A percentile compares a stretch with the other conserved stretches of the same genome.
Conservation (phyloP, 2,329 filamentous ascomycete genomes). For the Chaetomiaceae sp. region DNA sequence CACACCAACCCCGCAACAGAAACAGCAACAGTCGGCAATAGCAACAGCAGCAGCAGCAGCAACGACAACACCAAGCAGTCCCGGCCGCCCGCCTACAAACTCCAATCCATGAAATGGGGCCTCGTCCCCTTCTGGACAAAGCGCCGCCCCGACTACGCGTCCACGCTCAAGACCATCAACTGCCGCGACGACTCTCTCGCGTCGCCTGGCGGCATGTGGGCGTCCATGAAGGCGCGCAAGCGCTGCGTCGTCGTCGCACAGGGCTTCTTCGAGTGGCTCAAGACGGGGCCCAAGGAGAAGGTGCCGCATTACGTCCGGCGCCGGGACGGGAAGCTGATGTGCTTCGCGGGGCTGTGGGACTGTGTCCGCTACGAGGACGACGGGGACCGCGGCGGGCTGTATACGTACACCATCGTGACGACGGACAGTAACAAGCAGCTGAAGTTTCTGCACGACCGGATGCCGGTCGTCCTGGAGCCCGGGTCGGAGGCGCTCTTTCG, state of each 20-base stretch:
- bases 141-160: slow-evolving; percentile 69
- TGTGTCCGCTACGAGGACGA: slow-evolving; percentile 59
- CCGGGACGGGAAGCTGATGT: slow-evolving; percentile 79
- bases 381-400: slow-evolving; percentile 43
- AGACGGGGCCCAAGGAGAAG: slow-evolving; percentile 65
- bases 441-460: slow-evolving; percentile 84
- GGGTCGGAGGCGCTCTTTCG: slow-evolving; percentile 63
- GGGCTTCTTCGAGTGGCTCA: slow-evolving; percentile 93
- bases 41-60: background rate
- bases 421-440: slow-evolving; percentile 80
- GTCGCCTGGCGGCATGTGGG: slow-evolving; percentile 80
- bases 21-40: background rate
- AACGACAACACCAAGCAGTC: background rate
- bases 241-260: slow-evolving; percentile 83
- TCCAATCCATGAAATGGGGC: slow-evolving; percentile 96
- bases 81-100: slow-evolving; percentile 57
- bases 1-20: background rate
- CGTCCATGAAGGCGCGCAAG: slow-evolving; percentile 82
- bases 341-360: slow-evolving; percentile 89
- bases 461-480: slow-evolving; percentile 88
- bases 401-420: slow-evolving; percentile 92
- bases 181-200: slow-evolving; percentile 84
- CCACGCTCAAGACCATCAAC: slow-evolving; percentile 86
- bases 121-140: slow-evolving; percentile 93
- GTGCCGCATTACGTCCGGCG: slow-evolving; percentile 79